Evolutionary conservation across 257 asterid species (phyloP).

Genomic region (Nicotiana undulata): DNA sequence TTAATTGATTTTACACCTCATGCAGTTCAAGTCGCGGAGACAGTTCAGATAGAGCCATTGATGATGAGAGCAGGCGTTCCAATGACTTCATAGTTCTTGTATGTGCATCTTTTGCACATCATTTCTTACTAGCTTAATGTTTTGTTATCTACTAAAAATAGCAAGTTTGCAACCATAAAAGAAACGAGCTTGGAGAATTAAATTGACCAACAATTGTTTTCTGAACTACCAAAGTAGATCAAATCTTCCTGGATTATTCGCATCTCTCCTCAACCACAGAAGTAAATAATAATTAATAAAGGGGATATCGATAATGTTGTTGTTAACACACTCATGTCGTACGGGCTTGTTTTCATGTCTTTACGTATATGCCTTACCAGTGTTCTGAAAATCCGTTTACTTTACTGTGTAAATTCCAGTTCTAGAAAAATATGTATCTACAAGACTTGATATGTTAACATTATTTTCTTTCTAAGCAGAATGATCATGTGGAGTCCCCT

Average conservation of each 20-base stretch:
- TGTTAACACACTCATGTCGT: background rate
- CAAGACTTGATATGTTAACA: background rate
- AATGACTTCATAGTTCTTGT: slow-evolving; percentile 79
- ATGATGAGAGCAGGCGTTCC: slow-evolving; percentile 55
- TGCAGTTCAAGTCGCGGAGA: slow-evolving; percentile 72
- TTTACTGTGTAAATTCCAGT: background rate
- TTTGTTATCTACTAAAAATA: background rate
- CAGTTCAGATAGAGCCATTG: slow-evolving; percentile 57
- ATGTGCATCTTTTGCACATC: slow-evolving; percentile 25
- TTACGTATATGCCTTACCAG: background rate
- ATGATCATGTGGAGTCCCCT: slow-evolving; percentile 60
- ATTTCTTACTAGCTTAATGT: slow-evolving; percentile 7
- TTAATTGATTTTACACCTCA: slow-evolving; percentile 32
- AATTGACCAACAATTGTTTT: background rate
- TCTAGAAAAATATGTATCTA: background rate
- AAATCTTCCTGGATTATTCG: background rate
- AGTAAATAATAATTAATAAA: background rate
- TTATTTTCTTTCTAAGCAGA: slow-evolving; percentile 32
- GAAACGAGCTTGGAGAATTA: background rate
- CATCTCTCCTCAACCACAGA: background rate
- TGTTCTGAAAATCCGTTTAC: background rate
- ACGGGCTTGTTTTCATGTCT: background rate
- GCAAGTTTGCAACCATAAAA: background rate
- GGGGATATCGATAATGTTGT: background rate
- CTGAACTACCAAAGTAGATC: background rate